Evolutionary conservation across 2,329 filamentous ascomycete species (phyloP).

Genomic region (Fragosphaeria purpurea): DNA sequence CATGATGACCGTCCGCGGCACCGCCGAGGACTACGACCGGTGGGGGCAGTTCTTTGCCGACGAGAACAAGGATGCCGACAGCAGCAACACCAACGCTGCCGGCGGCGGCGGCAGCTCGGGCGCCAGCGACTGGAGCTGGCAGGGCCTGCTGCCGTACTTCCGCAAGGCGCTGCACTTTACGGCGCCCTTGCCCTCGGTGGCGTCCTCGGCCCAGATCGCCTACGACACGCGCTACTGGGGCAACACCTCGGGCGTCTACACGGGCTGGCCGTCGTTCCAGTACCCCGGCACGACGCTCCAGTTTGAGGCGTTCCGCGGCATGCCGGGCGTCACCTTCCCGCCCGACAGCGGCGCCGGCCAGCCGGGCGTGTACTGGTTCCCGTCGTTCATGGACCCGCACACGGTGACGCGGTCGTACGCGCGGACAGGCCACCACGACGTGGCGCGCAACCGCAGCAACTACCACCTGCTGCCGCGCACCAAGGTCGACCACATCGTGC

Average conservation of each 20-base stretch:
- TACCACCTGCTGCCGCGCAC: conserved; percentile 22
- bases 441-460: conserved; percentile 19
- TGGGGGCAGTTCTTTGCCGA: conserved; percentile 23
- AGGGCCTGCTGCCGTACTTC: conserved; percentile 21
- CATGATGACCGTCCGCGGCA: conserved; percentile 24
- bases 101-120: not conserved
- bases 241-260: conserved; percentile 23
- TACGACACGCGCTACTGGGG: conserved; percentile 27
- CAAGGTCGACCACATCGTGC: conserved; percentile 19
- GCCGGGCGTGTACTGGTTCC: conserved; percentile 29
- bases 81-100: too few relatives aligned
- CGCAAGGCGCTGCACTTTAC: conserved; percentile 19
- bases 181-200: conserved; percentile 10
- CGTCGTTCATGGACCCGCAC: conserved; percentile 29
- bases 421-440: conserved; percentile 25
- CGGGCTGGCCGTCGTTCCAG: conserved; percentile 27
- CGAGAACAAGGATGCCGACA: not conserved
- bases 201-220: conserved; percentile 20
- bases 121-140: conserved; percentile 13
- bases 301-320: conserved; percentile 24
- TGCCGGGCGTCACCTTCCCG: conserved; percentile 29
- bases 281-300: conserved; percentile 22
- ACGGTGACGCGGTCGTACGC: conserved; percentile 28
- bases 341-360: conserved; percentile 28
- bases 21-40: conserved; percentile 23